phyloP scores from a whole-genome alignment of 1,284 basidiomycete genomes.

The Cutaneotrichosporon spelunceum region DNA sequence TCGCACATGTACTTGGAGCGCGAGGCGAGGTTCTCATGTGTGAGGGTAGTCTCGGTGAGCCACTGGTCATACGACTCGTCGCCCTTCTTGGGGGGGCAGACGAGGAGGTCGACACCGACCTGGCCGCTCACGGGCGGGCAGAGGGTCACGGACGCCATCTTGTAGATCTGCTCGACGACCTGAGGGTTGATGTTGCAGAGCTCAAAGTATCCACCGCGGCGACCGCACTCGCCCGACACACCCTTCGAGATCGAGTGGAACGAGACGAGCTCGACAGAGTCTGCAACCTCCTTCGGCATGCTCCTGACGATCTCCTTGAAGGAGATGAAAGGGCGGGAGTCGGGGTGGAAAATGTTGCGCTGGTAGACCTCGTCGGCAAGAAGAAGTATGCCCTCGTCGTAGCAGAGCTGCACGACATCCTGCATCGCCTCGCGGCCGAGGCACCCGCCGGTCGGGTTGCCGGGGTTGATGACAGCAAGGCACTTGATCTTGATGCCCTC shows the following conservation, averaged over 20 bases:
- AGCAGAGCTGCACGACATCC: conserved; percentile 73
- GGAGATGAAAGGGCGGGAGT: conserved; percentile 72
- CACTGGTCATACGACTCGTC: conserved; percentile 71
- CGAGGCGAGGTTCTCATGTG: conserved; percentile 67
- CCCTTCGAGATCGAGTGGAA: conserved; percentile 97
- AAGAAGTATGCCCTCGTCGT: conserved; percentile 77
- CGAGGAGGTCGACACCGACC: conserved; percentile 83
- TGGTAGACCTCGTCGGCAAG: conserved; percentile 97
- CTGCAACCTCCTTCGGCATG: conserved; percentile 55
- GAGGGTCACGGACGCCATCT: conserved; percentile 84
- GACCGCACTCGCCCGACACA: conserved; percentile 87
- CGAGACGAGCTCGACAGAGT: conserved; percentile 70
- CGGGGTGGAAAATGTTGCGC: conserved; percentile 71
- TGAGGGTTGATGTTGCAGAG: conserved; percentile 72
- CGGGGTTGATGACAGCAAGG: conserved; percentile 92
- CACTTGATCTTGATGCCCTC: conserved; percentile 70
- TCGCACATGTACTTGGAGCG: conserved; percentile 71
- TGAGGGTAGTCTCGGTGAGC: conserved; percentile 74
- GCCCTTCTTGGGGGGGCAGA: conserved; percentile 74
- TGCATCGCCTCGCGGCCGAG: conserved; percentile 69
- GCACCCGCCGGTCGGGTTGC: conserved; percentile 87
- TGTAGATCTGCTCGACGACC: conserved; percentile 81
- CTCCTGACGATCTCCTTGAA: conserved; percentile 81
- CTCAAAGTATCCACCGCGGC: conserved; percentile 92
- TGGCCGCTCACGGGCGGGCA: conserved; percentile 81